These are phyloP conservation scores for Posidonia australis DNA, from an alignment of 106 monocot species.

Conservation along the genomic window DNA sequence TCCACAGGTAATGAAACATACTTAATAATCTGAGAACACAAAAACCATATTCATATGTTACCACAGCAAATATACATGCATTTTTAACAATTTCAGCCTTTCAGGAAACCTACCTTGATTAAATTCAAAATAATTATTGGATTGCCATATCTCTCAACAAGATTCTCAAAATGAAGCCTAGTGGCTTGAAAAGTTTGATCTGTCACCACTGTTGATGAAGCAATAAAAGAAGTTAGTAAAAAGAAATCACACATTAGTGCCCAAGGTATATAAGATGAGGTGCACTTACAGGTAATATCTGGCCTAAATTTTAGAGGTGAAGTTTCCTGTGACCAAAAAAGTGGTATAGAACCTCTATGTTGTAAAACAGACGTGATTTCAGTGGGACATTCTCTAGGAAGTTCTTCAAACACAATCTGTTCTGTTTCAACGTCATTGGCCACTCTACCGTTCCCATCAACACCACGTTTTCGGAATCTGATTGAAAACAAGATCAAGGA, in stretches of 20 bases:
- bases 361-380: slow-evolving; percentile 81
- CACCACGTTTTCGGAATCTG: slow-evolving; percentile 85
- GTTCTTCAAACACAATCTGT: slow-evolving; percentile 68
- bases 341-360: slow-evolving; percentile 87
- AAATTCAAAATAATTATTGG: slow-evolving; percentile 89
- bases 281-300: slow-evolving; percentile 72
- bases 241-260: not conserved
- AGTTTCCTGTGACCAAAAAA: slow-evolving; percentile 90
- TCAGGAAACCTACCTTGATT: slow-evolving; percentile 58
- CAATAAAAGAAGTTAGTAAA: not conserved
- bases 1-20: not conserved
- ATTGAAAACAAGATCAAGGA: not conserved
- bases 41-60: too few relatives aligned
- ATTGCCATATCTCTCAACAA: slow-evolving; percentile 76
- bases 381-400: slow-evolving; percentile 27
- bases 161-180: slow-evolving; percentile 82
- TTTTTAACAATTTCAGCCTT: too few relatives aligned
- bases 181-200: slow-evolving; percentile 73
- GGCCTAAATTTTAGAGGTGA: slow-evolving; percentile 73
- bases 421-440: slow-evolving; percentile 99
- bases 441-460: slow-evolving; percentile 76
- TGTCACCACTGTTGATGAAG: slow-evolving; percentile 38
- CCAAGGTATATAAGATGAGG: not conserved
- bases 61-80: not conserved
- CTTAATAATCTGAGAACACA: too few relatives aligned